Evolutionary conservation across 2,329 filamentous ascomycete species (phyloP), one percentile per base, ranked within the genome.

Genomic region (Coniochaeta hoffmannii): DNA sequence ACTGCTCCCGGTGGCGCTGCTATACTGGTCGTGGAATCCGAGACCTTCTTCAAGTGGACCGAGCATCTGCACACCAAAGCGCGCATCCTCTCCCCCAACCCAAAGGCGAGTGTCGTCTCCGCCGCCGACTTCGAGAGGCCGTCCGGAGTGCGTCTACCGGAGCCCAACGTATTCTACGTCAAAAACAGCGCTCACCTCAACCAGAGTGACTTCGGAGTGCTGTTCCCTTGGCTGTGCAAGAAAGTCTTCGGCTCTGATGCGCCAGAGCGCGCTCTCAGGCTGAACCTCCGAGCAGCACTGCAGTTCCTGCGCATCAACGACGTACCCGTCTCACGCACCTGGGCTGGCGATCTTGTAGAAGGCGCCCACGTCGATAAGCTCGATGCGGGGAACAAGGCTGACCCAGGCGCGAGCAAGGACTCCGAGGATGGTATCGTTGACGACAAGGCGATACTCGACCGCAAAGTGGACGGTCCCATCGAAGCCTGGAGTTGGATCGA

Each of bases 121-220:
- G 63, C 76, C 0, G 64, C 70, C 4, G 59, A 73, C 10, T 75
- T 74, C 59, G 69, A 77, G 56, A 69, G 73, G 3, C 70, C 69
- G n/a, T 71, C 72, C 55, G 76, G 74, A 9, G 67, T 73, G 49
- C 64, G 62, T 30, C 68, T 80, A 14, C 62, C 71, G 0, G 74
- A 77, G 55, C 85, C 89, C 4, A 80, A 86, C 61, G 82, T 93
- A 64, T 95, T 89, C 72, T 93, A 89, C 67, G 85, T 89, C 2
- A 68, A 77, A 14, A 75, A 80, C 46, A 88, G 86, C n/a, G 89
- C 90, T 0, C 90, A 96, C 66, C 78, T 95, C 26, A 89, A 81
- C 56, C 90, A 95, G 69, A 88, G 84, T 19, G 90, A 96, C 65
- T 95, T 94, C 62, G 90, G 88, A 34, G 73, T 94, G 24, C 71